Evolutionary conservation across 106 monocot species (phyloP).

Genomic region (Cymbidium sinense): DNA sequence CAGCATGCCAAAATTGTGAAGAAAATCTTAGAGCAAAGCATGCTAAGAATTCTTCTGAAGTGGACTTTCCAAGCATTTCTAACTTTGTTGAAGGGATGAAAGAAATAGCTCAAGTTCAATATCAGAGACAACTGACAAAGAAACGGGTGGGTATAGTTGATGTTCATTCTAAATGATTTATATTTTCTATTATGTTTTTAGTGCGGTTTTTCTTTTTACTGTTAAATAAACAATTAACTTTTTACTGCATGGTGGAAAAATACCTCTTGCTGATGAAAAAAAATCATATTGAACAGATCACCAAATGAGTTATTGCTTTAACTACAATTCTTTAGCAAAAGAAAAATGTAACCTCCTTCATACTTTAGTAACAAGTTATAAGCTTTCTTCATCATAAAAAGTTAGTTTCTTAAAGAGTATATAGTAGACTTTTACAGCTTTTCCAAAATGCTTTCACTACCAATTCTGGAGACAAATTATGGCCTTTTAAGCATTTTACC

Average conservation of each 20-base stretch:
- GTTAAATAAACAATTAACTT: too few relatives aligned
- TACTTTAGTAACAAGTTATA: too few relatives aligned
- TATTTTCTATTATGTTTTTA: not conserved
- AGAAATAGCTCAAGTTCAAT: conserved; percentile 32
- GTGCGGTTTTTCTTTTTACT: too few relatives aligned
- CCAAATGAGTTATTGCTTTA: too few relatives aligned
- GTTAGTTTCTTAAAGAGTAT: not conserved
- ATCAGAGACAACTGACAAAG: conserved; percentile 20
- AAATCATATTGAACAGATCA: too few relatives aligned
- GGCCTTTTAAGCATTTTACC: not conserved
- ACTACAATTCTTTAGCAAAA: too few relatives aligned
- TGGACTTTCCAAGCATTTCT: conserved; percentile 15
- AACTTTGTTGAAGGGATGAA: conserved; percentile 32
- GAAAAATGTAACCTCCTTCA: too few relatives aligned
- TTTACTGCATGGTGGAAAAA: too few relatives aligned
- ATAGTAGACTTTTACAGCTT: not conserved
- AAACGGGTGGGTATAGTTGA: conserved; percentile 19
- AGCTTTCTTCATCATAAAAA: too few relatives aligned
- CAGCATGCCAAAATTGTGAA: not conserved
- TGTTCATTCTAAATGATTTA: not conserved
- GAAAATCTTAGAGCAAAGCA: conserved; percentile 11
- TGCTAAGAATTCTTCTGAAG: conserved; percentile 18
- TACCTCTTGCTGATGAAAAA: too few relatives aligned
- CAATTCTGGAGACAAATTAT: not conserved
- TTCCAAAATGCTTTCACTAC: not conserved